These are phyloP conservation scores for Trifolium subterraneum DNA, from an alignment of 306 rosid genomes.

Conservation along the genomic window DNA sequence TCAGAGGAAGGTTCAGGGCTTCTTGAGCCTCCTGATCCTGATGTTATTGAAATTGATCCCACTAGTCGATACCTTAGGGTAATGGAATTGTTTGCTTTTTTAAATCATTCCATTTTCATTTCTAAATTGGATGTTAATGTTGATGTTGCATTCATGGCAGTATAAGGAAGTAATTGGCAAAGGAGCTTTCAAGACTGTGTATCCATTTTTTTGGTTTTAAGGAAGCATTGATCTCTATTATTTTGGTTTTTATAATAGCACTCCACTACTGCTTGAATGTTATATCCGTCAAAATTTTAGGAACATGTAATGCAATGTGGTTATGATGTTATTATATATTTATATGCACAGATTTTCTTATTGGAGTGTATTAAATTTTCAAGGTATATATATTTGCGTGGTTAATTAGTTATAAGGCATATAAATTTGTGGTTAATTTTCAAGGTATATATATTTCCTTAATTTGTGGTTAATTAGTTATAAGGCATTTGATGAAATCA, in stretches of 20 bases:
- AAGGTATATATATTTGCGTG: background rate
- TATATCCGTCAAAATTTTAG: background rate
- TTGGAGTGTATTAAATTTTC: background rate
- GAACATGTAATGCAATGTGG: background rate
- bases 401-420: conserved; percentile 27
- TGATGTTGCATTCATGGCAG: background rate
- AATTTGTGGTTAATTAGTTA: conserved; percentile 3
- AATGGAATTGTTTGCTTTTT: background rate
- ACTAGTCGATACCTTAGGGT: conserved; percentile 21
- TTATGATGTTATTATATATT: background rate
- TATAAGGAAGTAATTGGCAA: conserved; percentile 29
- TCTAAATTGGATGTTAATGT: background rate
- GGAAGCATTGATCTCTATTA: background rate
- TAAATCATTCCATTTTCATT: background rate
- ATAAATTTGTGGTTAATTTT: too few relatives aligned
- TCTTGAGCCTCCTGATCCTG: conserved; percentile 28
- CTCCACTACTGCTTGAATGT: background rate
- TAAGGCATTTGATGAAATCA: conserved; percentile 31
- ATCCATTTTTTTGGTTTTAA: conserved; percentile 13
- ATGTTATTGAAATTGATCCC: conserved; percentile 30
- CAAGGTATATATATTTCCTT: conserved; percentile 2
- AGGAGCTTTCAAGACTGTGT: conserved; percentile 38
- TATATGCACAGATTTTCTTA: too few relatives aligned
- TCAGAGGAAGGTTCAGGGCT: conserved; percentile 21
- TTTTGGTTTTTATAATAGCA: background rate